These are phyloP conservation scores for Fusarium foetens DNA, from an alignment of 2,329 filamentous ascomycete species.

Conservation along the genomic window DNA sequence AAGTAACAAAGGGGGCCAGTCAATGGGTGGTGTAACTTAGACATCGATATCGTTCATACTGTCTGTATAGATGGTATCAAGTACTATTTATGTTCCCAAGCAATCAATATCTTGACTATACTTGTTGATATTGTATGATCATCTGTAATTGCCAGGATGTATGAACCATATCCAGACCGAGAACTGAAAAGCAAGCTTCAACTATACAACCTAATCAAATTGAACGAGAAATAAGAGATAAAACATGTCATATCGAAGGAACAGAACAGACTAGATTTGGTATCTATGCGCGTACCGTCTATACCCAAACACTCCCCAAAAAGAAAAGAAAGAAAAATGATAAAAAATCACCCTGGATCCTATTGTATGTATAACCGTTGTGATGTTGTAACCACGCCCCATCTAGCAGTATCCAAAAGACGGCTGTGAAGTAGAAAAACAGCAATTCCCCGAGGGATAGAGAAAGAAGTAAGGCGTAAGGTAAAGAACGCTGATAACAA, in stretches of 20 bases:
- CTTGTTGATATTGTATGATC: not conserved
- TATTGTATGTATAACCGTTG: constrained; percentile 14
- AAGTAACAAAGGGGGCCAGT: not conserved
- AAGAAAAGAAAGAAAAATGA: not conserved
- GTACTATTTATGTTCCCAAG: not conserved
- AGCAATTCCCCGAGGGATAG: not conserved
- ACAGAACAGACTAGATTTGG: constrained; percentile 40
- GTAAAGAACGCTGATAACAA: constrained; percentile 22
- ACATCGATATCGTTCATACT: not conserved
- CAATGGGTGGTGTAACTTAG: not conserved
- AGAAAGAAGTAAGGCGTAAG: constrained; percentile 1
- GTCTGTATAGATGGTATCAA: constrained; percentile 2
- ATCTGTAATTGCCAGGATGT: not conserved
- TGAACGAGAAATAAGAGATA: not conserved
- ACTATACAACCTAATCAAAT: not conserved
- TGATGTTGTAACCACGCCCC: constrained; percentile 25
- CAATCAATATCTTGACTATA: not conserved
- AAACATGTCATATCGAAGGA: constrained; percentile 2
- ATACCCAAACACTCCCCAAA: constrained; percentile 36
- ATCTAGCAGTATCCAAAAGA: constrained; percentile 24
- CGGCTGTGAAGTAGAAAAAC: constrained; percentile 19
- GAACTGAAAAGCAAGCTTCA: not conserved
- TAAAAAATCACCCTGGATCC: constrained; percentile 12
- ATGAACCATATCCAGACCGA: not conserved
- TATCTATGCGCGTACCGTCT: constrained; percentile 47